Conservation (phyloP, 2,329 filamentous ascomycete species). For the Fusarium beomiforme region DNA sequence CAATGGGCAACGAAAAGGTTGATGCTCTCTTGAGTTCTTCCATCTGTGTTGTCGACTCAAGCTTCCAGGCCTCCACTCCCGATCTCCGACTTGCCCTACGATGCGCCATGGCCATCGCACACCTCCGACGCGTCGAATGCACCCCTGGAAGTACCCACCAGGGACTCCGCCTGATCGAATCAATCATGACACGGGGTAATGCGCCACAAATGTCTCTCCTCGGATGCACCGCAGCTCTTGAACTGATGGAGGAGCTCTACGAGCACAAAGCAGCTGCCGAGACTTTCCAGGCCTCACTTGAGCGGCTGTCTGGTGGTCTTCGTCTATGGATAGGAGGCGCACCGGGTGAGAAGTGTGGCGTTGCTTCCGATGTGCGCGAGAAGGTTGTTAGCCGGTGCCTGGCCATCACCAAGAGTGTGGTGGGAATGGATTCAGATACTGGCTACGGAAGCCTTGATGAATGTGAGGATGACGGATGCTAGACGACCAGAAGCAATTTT, state of each 20-base stretch:
- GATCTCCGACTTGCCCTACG: conserved; percentile 67
- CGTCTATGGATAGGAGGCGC: conserved; percentile 69
- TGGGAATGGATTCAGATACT: conserved; percentile 69
- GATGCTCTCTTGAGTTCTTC: conserved; percentile 39
- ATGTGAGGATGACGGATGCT: conserved; percentile 50
- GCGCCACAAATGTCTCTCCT: conserved; percentile 63
- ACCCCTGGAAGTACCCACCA: conserved; percentile 49
- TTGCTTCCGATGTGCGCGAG: conserved; percentile 62
- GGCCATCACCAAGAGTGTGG: conserved; percentile 63
- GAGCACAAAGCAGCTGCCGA: conserved; percentile 59
- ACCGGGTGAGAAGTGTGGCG: conserved; percentile 60
- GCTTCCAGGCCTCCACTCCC: conserved; percentile 53
- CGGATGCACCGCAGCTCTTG: conserved; percentile 67
- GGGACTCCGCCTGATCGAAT: conserved; percentile 60
- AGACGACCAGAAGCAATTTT: conserved; percentile 22
- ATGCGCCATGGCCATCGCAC: conserved; percentile 69
- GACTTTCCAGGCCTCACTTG: conserved; percentile 59
- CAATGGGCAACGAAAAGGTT: conserved; percentile 51
- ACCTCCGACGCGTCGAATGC: conserved; percentile 60
- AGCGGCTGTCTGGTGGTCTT: conserved; percentile 66
- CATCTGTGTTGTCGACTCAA: conserved; percentile 58
- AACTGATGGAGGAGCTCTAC: conserved; percentile 65
- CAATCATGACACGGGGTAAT: conserved; percentile 56
- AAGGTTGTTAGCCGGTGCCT: conserved; percentile 67
- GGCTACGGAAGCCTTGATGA: conserved; percentile 70